Conservation (phyloP, 2,329 filamentous ascomycete species). For the Colletotrichum truncatum region DNA sequence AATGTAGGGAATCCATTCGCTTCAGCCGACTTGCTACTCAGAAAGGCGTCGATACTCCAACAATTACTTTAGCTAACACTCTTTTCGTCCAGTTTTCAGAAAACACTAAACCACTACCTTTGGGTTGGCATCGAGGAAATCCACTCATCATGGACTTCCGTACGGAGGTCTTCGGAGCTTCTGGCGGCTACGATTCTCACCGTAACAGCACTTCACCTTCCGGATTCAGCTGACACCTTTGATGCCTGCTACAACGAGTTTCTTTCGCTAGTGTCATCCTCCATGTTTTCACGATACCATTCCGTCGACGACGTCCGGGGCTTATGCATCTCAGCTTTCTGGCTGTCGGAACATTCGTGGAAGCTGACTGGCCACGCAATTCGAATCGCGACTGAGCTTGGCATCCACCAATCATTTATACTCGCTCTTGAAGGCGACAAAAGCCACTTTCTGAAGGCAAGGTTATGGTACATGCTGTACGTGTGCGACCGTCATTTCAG, state of each 20-base stretch:
- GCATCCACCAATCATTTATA: slow-evolving; percentile 62
- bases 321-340: slow-evolving; percentile 70
- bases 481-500: slow-evolving; percentile 44
- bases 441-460: slow-evolving; percentile 61
- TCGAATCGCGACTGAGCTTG: slow-evolving; percentile 65
- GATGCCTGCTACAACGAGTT: slow-evolving; percentile 66
- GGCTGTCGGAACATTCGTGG: slow-evolving; percentile 69
- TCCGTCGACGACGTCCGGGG: slow-evolving; percentile 67
- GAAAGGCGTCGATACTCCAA: too few relatives aligned
- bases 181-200: slow-evolving; percentile 66
- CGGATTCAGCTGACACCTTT: slow-evolving; percentile 59
- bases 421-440: slow-evolving; percentile 54
- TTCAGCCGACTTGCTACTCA: fast-evolving
- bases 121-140: slow-evolving; percentile 62
- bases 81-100: slow-evolving; percentile 46
- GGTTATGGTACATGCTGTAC: slow-evolving; percentile 63
- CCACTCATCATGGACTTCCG: slow-evolving; percentile 56
- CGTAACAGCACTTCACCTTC: slow-evolving; percentile 68
- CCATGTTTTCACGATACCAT: slow-evolving; percentile 66
- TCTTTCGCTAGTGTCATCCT: slow-evolving; percentile 62
- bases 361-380: slow-evolving; percentile 68
- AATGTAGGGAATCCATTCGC: slow-evolving; percentile 33
- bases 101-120: slow-evolving; percentile 58
- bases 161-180: slow-evolving; percentile 64
- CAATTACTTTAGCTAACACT: not conserved